phyloP scores from a whole-genome alignment of 257 asterid genomes.

The Eustoma russellianum region DNA sequence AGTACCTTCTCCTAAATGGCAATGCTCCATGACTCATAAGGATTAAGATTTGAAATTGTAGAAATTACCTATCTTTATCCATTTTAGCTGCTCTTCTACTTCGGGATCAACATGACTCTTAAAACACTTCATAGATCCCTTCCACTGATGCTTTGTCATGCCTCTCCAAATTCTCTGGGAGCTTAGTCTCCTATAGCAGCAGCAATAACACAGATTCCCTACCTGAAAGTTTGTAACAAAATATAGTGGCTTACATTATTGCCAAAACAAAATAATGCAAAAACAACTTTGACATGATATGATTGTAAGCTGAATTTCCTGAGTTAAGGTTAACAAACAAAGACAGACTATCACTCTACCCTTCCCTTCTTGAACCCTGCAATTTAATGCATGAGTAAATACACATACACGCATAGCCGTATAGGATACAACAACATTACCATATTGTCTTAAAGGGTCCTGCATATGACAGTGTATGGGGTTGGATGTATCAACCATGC shows the following conservation, averaged over 20 bases:
- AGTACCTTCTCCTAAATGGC: too few relatives aligned
- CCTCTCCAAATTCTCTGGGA: neutral
- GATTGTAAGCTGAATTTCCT: neutral
- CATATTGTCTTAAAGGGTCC: too few relatives aligned
- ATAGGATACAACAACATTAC: too few relatives aligned
- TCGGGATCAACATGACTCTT: constrained; percentile 50
- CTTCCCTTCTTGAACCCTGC: too few relatives aligned
- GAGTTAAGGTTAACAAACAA: neutral
- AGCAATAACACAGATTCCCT: neutral
- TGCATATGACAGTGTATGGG: too few relatives aligned
- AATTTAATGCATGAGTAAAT: neutral
- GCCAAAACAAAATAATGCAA: neutral
- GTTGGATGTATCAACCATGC: too few relatives aligned
- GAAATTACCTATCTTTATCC: constrained; percentile 53
- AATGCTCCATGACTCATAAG: constrained; percentile 2
- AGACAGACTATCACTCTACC: too few relatives aligned
- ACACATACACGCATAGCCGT: neutral
- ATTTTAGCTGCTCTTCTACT: constrained; percentile 53
- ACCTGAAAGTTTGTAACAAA: neutral
- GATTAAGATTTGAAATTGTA: constrained; percentile 15
- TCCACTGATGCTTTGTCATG: constrained; percentile 40
- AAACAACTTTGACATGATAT: neutral
- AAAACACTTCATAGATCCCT: constrained; percentile 32
- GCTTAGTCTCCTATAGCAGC: neutral
- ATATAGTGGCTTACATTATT: too few relatives aligned